These are phyloP conservation scores for Picea abies DNA, from an alignment of 83 land plant genomes.

Conservation along the genomic window DNA sequence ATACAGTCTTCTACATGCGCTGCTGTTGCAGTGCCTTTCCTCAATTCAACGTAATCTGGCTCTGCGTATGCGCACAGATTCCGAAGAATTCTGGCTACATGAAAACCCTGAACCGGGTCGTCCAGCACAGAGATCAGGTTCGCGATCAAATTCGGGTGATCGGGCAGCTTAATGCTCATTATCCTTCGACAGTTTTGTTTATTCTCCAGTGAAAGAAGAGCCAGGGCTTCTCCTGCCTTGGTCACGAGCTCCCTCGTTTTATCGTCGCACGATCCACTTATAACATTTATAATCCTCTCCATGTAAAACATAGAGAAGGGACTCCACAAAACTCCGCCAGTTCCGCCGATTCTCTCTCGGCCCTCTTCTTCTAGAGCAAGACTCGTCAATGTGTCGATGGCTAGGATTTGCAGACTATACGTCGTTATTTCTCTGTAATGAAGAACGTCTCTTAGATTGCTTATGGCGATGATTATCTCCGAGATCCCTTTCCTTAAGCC, in stretches of 20 bases:
- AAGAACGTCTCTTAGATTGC: slow-evolving; percentile 71
- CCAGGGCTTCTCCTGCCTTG: slow-evolving; percentile 79
- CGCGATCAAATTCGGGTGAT: slow-evolving; percentile 14
- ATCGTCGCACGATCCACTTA: neutral
- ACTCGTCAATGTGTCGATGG: slow-evolving; percentile 60
- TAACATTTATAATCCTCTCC: neutral
- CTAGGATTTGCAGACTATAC: slow-evolving; percentile 54
- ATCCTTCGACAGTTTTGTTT: slow-evolving; percentile 37
- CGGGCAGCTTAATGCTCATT: neutral
- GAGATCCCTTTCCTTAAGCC: slow-evolving; percentile 59
- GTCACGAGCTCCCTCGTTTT: slow-evolving; percentile 24
- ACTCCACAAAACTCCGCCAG: slow-evolving; percentile 46
- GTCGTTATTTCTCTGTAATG: slow-evolving; percentile 11
- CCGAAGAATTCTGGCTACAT: slow-evolving; percentile 14
- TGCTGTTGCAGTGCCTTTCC: slow-evolving; percentile 32
- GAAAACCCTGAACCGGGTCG: slow-evolving; percentile 27
- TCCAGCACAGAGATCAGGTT: slow-evolving; percentile 40
- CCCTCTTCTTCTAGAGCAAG: slow-evolving; percentile 71
- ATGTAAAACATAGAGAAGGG: neutral
- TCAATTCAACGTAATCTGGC: slow-evolving; percentile 15
- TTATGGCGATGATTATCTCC: slow-evolving; percentile 68
- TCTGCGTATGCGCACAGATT: slow-evolving; percentile 41
- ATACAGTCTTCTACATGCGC: slow-evolving; percentile 26
- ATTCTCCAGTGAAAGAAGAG: slow-evolving; percentile 69
- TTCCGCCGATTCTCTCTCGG: slow-evolving; percentile 69